Percentiles rank a stretch among this genome's conserved stretches.
phyloP scores from a whole-genome alignment of 306 rosid genomes.

The Prunus mume region DNA sequence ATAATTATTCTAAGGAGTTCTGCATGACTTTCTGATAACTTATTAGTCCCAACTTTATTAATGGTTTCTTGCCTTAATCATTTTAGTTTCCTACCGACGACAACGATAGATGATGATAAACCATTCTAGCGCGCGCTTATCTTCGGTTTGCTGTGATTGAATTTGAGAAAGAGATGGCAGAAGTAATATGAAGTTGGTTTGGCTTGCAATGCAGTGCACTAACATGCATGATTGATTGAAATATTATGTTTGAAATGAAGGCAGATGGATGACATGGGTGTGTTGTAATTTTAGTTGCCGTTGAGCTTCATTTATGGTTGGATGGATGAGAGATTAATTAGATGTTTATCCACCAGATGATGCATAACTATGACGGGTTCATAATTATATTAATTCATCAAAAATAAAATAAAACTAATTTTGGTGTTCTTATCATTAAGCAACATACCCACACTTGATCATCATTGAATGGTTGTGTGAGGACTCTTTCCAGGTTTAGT shows the following conservation, averaged over 20 bases:
- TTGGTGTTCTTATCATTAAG: not conserved
- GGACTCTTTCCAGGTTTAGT: not conserved
- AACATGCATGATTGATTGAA: not conserved
- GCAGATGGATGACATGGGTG: not conserved
- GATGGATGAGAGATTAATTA: not conserved
- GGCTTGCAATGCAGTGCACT: not conserved
- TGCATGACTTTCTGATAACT: not conserved
- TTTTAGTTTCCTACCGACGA: not conserved
- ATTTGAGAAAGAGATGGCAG: not conserved
- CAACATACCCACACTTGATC: not conserved
- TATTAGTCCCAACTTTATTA: not conserved
- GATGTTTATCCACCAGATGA: constrained; percentile 1
- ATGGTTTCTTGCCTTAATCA: not conserved
- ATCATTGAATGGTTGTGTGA: constrained; percentile 1
- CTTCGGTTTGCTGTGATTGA: not conserved
- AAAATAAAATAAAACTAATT: not conserved
- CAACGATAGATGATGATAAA: not conserved
- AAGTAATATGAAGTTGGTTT: not conserved
- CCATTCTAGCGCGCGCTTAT: not conserved
- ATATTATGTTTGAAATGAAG: not conserved
- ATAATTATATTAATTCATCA: not conserved
- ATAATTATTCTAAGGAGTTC: too few species aligned
- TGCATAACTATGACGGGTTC: not conserved
- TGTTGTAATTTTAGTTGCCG: not conserved
- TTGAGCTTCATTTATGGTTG: constrained; percentile 10